These are phyloP conservation scores for Candida corydali DNA, from an alignment of 805 yeast genomes.

Conservation along the genomic window DNA sequence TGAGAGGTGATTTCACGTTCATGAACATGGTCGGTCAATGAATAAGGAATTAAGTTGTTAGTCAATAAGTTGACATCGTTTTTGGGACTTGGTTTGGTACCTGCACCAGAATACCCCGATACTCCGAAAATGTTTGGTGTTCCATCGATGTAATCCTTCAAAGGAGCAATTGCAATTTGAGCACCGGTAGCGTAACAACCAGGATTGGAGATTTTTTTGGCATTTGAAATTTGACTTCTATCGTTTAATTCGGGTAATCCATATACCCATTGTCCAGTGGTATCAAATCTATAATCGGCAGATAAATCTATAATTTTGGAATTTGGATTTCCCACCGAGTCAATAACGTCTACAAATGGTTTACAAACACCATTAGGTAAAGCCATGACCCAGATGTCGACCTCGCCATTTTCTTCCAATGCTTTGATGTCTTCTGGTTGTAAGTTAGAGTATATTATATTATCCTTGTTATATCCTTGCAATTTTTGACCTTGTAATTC, in stretches of 20 bases:
- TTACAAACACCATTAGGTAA: constrained; percentile 96
- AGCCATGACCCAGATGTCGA: constrained; percentile 99
- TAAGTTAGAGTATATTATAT: constrained; percentile 78
- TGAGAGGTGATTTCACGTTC: constrained; percentile 87
- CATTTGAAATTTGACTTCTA: constrained; percentile 61
- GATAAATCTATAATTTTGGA: constrained; percentile 87
- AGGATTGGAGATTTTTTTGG: constrained; percentile 87
- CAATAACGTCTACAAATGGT: constrained; percentile 80
- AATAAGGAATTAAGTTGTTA: constrained; percentile 89
- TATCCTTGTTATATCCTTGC: constrained; percentile 79
- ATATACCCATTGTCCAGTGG: constrained; percentile 82
- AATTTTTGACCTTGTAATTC: constrained; percentile 85
- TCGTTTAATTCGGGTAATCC: constrained; percentile 91
- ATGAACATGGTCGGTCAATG: constrained; percentile 94
- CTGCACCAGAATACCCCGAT: constrained; percentile 98
- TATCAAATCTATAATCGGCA: constrained; percentile 94
- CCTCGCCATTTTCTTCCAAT: constrained; percentile 70
- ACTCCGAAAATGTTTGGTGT: constrained; percentile 89
- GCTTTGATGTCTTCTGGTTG: constrained; percentile 80
- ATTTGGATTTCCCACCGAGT: constrained; percentile 55
- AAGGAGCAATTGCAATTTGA: constrained; percentile 86
- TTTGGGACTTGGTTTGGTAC: constrained; percentile 96
- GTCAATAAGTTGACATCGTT: constrained; percentile 73
- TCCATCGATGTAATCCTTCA: constrained; percentile 63
- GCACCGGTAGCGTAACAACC: constrained; percentile 99